Percentiles rank a stretch among this genome's conserved stretches.
Evolutionary conservation across 2,329 filamentous ascomycete genomes (phyloP).

Genomic region (Aspergillus texensis): DNA sequence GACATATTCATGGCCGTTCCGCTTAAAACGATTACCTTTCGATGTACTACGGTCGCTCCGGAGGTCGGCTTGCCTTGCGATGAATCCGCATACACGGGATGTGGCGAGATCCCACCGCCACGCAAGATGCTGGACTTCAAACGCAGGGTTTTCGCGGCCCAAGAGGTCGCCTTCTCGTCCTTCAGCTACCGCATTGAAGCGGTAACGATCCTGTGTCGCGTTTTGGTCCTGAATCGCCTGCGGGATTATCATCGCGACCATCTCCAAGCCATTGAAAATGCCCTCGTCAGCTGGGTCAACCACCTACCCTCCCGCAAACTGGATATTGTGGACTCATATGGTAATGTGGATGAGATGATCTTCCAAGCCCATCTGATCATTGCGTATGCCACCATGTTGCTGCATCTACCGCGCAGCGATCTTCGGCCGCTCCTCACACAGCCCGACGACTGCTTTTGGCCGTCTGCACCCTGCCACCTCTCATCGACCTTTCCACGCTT

Average conservation of each 20-base stretch:
- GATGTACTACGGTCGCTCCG: constrained; percentile 68
- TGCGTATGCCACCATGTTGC: constrained; percentile 61
- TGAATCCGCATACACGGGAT: constrained; percentile 58
- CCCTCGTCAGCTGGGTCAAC: constrained; percentile 72
- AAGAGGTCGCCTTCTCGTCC: constrained; percentile 74
- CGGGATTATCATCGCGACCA: constrained; percentile 51
- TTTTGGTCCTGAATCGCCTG: constrained; percentile 56
- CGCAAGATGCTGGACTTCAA: constrained; percentile 59
- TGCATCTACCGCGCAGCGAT: constrained; percentile 77
- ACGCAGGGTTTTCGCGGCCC: constrained; percentile 65
- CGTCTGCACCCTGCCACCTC: constrained; percentile 28
- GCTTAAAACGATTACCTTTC: constrained; percentile 49
- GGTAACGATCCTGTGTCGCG: constrained; percentile 72
- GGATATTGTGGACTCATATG: constrained; percentile 67
- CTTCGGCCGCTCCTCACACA: constrained; percentile 45
- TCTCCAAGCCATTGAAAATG: constrained; percentile 59
- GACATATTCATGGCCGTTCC: constrained; percentile 81
- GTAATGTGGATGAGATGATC: constrained; percentile 69
- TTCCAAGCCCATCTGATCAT: constrained; percentile 44
- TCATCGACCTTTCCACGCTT: constrained; percentile 36
- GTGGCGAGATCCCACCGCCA: constrained; percentile 60
- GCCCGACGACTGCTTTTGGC: constrained; percentile 29
- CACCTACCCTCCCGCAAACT: constrained; percentile 72
- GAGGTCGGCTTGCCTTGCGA: constrained; percentile 78
- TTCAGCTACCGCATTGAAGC: constrained; percentile 82